These are phyloP conservation scores for Podaxis sp. DNA, from an alignment of 768 basidiomycete species.

Conservation along the genomic window DNA sequence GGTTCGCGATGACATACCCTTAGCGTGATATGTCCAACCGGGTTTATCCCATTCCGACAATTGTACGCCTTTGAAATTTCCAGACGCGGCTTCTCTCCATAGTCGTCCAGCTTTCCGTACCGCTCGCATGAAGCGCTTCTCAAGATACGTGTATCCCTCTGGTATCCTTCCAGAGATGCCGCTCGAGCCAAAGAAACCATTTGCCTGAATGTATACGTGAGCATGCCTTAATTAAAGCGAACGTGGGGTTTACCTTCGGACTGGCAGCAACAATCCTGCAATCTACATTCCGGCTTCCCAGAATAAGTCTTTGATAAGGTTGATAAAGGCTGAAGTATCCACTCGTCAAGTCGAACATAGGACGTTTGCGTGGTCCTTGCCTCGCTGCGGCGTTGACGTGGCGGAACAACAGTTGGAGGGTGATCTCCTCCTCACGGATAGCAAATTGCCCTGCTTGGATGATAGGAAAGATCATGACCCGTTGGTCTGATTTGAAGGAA, in stretches of 20 bases:
- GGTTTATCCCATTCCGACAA: slow-evolving; percentile 83
- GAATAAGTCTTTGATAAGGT: slow-evolving; percentile 70
- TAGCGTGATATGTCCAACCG: slow-evolving; percentile 98
- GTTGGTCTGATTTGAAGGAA: slow-evolving; percentile 9
- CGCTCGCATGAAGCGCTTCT: slow-evolving; percentile 76
- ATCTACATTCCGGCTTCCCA: slow-evolving; percentile 49
- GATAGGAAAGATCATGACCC: slow-evolving; percentile 68
- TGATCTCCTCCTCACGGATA: slow-evolving; percentile 79
- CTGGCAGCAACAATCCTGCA: slow-evolving; percentile 80
- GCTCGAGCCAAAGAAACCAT: slow-evolving; percentile 88
- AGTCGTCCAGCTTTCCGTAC: slow-evolving; percentile 43
- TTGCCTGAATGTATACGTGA: slow-evolving; percentile 54
- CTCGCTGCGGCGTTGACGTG: slow-evolving; percentile 25
- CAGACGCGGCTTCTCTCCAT: slow-evolving; percentile 25
- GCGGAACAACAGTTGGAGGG: slow-evolving; percentile 55
- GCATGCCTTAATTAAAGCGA: slow-evolving; percentile 1
- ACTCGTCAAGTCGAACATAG: slow-evolving; percentile 80
- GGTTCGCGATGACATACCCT: slow-evolving; percentile 50
- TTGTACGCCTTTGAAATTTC: slow-evolving; percentile 46
- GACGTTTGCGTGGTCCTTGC: slow-evolving; percentile 20
- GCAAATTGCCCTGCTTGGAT: slow-evolving; percentile 89
- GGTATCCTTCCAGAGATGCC: slow-evolving; percentile 93
- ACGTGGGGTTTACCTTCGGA: slow-evolving; percentile 61
- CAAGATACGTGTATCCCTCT: slow-evolving; percentile 88
- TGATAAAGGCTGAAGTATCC: slow-evolving; percentile 91